A percentile compares a stretch with the other conserved stretches of the same genome.
Conservation (phyloP, 2,329 filamentous ascomycete species). For the Onygenales sp. region DNA sequence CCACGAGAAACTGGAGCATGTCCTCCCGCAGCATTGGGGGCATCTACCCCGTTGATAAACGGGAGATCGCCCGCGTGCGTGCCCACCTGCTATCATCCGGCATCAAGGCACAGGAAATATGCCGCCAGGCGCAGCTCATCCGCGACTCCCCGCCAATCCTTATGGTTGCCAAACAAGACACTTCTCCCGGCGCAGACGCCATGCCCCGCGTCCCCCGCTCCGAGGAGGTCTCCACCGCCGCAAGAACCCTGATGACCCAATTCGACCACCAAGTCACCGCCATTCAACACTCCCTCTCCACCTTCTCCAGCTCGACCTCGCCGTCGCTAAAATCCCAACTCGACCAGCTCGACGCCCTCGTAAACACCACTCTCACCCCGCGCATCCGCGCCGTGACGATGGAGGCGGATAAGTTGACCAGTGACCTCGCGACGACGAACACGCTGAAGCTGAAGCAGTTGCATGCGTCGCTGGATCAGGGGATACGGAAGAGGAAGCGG, state of each 20-base stretch:
- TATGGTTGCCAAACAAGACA: conserved; percentile 17
- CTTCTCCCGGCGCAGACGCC: conserved; percentile 11
- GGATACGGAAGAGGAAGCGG: conserved; percentile 62
- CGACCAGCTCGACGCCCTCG: conserved; percentile 34
- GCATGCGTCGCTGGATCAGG: conserved; percentile 60
- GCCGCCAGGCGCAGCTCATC: conserved; percentile 49
- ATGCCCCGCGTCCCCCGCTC: conserved; percentile 35
- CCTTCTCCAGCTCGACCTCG: conserved; percentile 38
- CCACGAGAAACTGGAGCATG: conserved; percentile 50
- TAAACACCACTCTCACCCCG: conserved; percentile 42
- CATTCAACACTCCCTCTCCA: conserved; percentile 35
- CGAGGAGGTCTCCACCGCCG: conserved; percentile 46
- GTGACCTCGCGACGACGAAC: conserved; percentile 65
- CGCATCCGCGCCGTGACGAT: conserved; percentile 61
- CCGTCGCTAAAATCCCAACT: conserved; percentile 36
- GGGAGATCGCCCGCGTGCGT: conserved; percentile 71
- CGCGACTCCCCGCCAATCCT: conserved; percentile 28
- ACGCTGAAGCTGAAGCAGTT: conserved; percentile 73
- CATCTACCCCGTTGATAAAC: conserved; percentile 43
- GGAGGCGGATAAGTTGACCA: conserved; percentile 68
- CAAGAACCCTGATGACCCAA: conserved; percentile 39
- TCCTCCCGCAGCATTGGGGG: conserved; percentile 38
- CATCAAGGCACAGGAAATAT: conserved; percentile 80
- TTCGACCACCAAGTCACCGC: conserved; percentile 37
- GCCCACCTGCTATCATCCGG: conserved; percentile 72